Base-by-base conservation (phyloP, 75 land plant genomes). In the Gnetum montanum region DNA sequence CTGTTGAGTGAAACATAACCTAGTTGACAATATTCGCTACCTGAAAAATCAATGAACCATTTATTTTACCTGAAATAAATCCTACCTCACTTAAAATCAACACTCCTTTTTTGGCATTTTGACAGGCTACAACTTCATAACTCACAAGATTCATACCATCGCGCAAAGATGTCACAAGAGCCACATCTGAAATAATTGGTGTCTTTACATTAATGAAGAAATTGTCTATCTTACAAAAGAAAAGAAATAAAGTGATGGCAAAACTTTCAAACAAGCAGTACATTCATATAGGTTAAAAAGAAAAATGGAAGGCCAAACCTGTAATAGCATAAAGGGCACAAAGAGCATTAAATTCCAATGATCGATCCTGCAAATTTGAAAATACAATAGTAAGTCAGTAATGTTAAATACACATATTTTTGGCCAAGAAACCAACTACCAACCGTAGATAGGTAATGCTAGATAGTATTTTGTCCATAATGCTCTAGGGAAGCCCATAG, bases 141-240 rank as follows among this genome's bases (percentile, higher is more conserved):
- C 99, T 95, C 48, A 95, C 99, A 60, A 95, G 99, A 63, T 95
- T 95, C 99, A 95, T 95, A 2, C 99, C 99, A 77, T 95, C 98
- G 49, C 98, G 74, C 44, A 94, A 64, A 31, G 98, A 94, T 23
- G 98, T 90, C 13, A 94, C 87, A 46, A 94, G 74, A 22, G 86
- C 82, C n/a, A 94, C 78, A 83, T 93, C 98, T 89, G 63, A 18
- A 40, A 48, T n/a, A 27, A 20, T 31, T 49, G 27, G 31, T 27
- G 13, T 47, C 20, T 26, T 31, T 46, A 28, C 34, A 11, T 33
- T 53, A 10, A 16, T 0, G 34, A 1, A 0, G 12, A 6, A 33
- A n/a, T 33, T 33, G 6, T 18, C 16, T 2, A 52, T 8, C 28
- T 34, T 1, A 19, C 16, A 53, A 31, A 20, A 6, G 13, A 34